Conservation (phyloP, 768 basidiomycete genomes). For the Candolleomyces efflorescens region DNA sequence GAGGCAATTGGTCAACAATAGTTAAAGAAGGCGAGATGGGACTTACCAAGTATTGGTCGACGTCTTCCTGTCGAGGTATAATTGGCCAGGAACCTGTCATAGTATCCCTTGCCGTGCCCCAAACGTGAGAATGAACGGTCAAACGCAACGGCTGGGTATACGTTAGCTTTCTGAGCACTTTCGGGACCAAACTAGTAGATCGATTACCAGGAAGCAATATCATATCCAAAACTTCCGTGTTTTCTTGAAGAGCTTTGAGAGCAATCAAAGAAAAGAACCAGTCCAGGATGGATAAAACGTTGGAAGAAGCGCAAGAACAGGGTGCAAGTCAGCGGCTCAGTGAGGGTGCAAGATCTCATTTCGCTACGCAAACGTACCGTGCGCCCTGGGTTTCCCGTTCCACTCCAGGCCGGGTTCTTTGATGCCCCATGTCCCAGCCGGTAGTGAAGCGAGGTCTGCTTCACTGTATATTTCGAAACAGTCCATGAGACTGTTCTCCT, state of each 20-base stretch:
- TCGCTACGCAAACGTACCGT: conserved; percentile 33
- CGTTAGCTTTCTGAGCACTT: background rate
- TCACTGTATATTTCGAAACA: conserved; percentile 57
- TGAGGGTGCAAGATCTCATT: background rate
- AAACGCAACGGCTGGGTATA: conserved; percentile 62
- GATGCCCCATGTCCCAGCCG: conserved; percentile 70
- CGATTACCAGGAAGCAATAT: conserved; percentile 65
- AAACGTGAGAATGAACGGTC: conserved; percentile 64
- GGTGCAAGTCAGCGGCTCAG: background rate
- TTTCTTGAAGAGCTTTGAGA: conserved; percentile 30
- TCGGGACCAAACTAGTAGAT: background rate
- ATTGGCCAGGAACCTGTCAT: conserved; percentile 65
- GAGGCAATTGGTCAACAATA: background rate
- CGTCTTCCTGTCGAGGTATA: conserved; percentile 43
- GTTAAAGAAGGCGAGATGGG: background rate
- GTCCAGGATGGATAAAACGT: background rate
- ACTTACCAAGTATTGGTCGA: conserved; percentile 57
- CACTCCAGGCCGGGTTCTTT: conserved; percentile 54
- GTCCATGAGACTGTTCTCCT: conserved; percentile 50
- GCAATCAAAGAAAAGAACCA: background rate
- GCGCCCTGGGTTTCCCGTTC: conserved; percentile 40
- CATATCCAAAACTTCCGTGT: conserved; percentile 48
- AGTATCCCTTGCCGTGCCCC: conserved; percentile 83
- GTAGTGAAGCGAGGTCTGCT: conserved; percentile 55
- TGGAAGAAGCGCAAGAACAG: background rate